Evolutionary conservation across 176 grass and related monocot species (phyloP), one percentile per base, ranked within the genome.

Genomic region (Carex cristatella): DNA sequence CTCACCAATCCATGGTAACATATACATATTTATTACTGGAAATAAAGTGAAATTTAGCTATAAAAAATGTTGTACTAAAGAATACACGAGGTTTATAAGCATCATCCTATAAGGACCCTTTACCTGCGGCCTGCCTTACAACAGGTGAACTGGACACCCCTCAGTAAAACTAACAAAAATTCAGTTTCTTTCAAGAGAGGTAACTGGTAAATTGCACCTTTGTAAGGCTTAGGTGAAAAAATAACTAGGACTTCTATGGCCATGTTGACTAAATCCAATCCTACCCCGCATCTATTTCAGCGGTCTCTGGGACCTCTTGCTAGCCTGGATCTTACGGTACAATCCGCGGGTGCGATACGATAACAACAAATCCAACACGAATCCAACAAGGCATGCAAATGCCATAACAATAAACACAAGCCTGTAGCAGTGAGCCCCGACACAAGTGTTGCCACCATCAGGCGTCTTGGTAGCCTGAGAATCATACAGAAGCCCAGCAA

Each of bases 401-500:
- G 96, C 89, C 96, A 99, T 95, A 79, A 95, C 51, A 7, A 88
- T 76, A 70, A 99, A 94, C 27, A 99, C 91, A 62, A 93, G 90
- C 35, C 96, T 85, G 87, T 95, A 99, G 81, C 96, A 99, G 66
- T 99, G 93, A 4, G 96, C 87, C 2, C 96, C 96, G 19, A 92
- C 81, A 65, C 96, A 99, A 75, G 88, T 94, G 91, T 99, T 99
- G 54, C 90, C 93, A 2, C 96, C 96, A 28, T 89, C 93, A 2
- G 90, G 86, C 48, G 88, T 85, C 71, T 83, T 58, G 37, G 91
- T 95, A 64, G 96, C 96, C 81, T 99, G 87, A 0, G 96, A 85
- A 49, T 99, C 96, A 65, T 99, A 99, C 23, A 99, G 90, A 58
- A 99, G 88, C 0, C 96, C 96, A 0, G 96, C 96, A 7, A 99